phyloP scores from a whole-genome alignment of 768 basidiomycete genomes.

The Saitozyma sp. region DNA sequence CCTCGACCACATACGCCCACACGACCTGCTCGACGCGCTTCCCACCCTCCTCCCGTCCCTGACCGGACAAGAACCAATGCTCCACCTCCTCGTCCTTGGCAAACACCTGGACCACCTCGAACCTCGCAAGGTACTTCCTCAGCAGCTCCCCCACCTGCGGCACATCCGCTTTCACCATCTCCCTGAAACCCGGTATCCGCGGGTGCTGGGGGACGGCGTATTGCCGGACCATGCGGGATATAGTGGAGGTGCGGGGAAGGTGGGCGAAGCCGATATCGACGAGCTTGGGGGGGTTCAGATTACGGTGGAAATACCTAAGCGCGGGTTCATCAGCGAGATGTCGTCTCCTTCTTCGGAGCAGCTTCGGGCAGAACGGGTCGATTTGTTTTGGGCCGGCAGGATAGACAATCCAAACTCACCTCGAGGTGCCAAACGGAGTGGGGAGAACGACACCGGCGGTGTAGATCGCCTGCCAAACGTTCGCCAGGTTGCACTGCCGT shows the following conservation, averaged over 20 bases:
- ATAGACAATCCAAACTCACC: constrained; percentile 56
- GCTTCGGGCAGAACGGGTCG: no score
- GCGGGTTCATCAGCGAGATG: no score
- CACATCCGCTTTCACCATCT: constrained; percentile 82
- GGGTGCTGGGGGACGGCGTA: constrained; percentile 63
- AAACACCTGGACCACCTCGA: constrained; percentile 76
- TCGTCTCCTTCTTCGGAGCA: no score
- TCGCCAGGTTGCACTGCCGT: constrained; percentile 80
- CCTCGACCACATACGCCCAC: constrained; percentile 97
- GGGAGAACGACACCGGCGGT: constrained; percentile 91
- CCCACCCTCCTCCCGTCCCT: constrained; percentile 60
- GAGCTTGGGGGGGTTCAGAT: constrained; percentile 86
- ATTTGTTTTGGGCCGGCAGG: no score
- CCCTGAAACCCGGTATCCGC: constrained; percentile 65
- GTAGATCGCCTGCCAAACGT: constrained; percentile 95
- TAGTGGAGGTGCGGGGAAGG: constrained; percentile 80
- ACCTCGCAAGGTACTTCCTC: constrained; percentile 75
- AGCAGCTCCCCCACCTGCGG: constrained; percentile 69
- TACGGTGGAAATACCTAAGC: constrained; percentile 82
- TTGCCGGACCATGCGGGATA: constrained; percentile 81
- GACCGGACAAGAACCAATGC: constrained; percentile 86
- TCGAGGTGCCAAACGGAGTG: constrained; percentile 84
- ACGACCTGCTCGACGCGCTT: constrained; percentile 78
- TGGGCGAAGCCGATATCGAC: constrained; percentile 85
- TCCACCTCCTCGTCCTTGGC: constrained; percentile 68